Percentiles rank a stretch among this genome's conserved stretches.
Evolutionary conservation across 495 filamentous ascomycete genomes (phyloP).

Genomic region (Lasiosphaeria hispida): DNA sequence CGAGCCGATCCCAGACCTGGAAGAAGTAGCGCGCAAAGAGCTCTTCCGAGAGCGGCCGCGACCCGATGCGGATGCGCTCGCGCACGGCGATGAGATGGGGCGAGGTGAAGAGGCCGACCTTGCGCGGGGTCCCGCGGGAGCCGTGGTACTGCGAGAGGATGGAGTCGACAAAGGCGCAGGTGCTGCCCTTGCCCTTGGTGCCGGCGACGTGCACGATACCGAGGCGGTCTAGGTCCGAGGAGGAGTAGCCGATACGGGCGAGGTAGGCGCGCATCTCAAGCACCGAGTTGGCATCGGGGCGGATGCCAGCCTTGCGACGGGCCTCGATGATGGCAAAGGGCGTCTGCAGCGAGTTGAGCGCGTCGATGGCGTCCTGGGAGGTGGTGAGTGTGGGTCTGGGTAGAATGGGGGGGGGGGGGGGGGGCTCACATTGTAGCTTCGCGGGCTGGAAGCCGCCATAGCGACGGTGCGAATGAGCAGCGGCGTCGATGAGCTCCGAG

Average conservation of each 20-base stretch:
- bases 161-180: conserved; percentile 64
- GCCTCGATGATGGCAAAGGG: conserved; percentile 77
- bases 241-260: conserved; percentile 68
- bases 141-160: conserved; percentile 46
- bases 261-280: conserved; percentile 78
- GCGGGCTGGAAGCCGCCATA: background rate
- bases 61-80: conserved; percentile 84
- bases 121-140: conserved; percentile 37
- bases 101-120: conserved; percentile 82
- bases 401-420: background rate
- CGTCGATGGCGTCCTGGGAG: conserved; percentile 71
- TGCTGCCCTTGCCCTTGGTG: conserved; percentile 90
- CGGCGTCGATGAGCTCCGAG: background rate
- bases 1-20: conserved; percentile 78
- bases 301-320: conserved; percentile 65
- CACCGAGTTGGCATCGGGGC: conserved; percentile 64
- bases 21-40: conserved; percentile 85
- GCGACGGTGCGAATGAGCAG: background rate
- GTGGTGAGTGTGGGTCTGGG: background rate
- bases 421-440: conserved; percentile 25
- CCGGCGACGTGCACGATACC: conserved; percentile 84
- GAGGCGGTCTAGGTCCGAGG: conserved; percentile 70
- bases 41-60: conserved; percentile 68
- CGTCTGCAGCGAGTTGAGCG: conserved; percentile 87
- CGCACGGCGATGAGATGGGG: conserved; percentile 85